Evolutionary conservation across 1,284 basidiomycete genomes (phyloP), one percentile per base, ranked within the genome.

Genomic region (Marasmius oreades): DNA sequence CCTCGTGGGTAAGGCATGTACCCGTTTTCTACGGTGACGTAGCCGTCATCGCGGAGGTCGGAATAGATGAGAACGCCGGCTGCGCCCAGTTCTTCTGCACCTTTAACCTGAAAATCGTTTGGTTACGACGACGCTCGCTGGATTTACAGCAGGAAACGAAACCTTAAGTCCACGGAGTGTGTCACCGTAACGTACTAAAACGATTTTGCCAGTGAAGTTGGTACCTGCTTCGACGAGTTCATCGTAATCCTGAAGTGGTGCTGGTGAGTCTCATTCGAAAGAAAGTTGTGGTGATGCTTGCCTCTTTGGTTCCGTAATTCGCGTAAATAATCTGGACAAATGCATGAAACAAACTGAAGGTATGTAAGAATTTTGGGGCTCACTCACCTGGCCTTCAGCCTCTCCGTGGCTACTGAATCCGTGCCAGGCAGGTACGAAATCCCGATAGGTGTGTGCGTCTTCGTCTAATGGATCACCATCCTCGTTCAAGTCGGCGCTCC

Each of bases 11-110:
- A 92, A 16, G 84, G 75, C 44, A 77, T 71, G 66, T 86, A 91
- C 2, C 90, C 92, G 61, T 95, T 93, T 57, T 82, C 83, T 20
- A 82, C 81, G 2, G 88, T 93, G 31, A 94, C 86, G 42, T 79
- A 80, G 20, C 93, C 93, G 66, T 98, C 94, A 66, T 97, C 93
- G 54, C 85, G 86, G 12, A 91, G 90, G 71, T 98, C 95, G 14
- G 85, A 86, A 73, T 93, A 98, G 64, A 98, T 95, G 51, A 90
- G 70, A 26, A 85, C 74, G 61, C 85, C 86, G 54, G 74, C 84
- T 7, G 86, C 93, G 20, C 95, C 95, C 3, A 85, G 84, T 61
- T 94, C 91, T 64, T 94, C 52, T 16, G 60, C 60, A 39, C 57
- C 55, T 74, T 91, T 82, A 54, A 93, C 78, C 83, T 93, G 64